phyloP scores from a whole-genome alignment of 192 early-diverging fungal species.

The Coemansia sp. region DNA sequence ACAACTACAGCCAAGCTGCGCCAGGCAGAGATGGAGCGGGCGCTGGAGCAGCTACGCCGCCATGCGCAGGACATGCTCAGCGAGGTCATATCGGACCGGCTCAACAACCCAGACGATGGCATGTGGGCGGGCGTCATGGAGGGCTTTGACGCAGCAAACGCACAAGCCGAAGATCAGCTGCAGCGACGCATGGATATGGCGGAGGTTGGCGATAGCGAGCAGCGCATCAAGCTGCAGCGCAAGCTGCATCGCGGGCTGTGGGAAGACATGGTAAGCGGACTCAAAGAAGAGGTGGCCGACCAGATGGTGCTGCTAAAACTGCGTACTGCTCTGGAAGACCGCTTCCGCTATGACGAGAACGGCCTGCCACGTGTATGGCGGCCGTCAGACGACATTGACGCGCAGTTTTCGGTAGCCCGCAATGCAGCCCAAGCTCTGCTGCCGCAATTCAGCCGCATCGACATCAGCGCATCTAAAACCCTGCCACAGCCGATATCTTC shows the following conservation, averaged over 20 bases:
- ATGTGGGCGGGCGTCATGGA: constrained; percentile 75
- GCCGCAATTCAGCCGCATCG: constrained; percentile 70
- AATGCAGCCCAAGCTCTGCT: constrained; percentile 65
- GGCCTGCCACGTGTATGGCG: constrained; percentile 95
- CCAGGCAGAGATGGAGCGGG: constrained; percentile 37
- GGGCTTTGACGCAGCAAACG: constrained; percentile 55
- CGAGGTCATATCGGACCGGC: constrained; percentile 66
- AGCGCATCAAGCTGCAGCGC: constrained; percentile 52
- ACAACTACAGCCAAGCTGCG: constrained; percentile 37
- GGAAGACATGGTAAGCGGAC: constrained; percentile 66
- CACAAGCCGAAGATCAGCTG: constrained; percentile 12
- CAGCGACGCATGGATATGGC: constrained; percentile 50
- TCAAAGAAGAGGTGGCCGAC: constrained; percentile 82
- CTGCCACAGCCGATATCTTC: background rate
- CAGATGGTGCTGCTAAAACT: constrained; percentile 79
- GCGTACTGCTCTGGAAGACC: constrained; percentile 77
- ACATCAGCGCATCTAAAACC: constrained; percentile 32
- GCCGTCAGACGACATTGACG: constrained; percentile 92
- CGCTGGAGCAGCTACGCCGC: constrained; percentile 17
- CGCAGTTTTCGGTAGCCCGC: constrained; percentile 72
- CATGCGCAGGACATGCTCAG: constrained; percentile 54
- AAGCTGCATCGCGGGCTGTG: constrained; percentile 65
- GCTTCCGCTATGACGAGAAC: constrained; percentile 90
- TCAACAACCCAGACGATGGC: constrained; percentile 63
- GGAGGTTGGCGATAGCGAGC: constrained; percentile 57